Base-by-base conservation (phyloP, 2,329 filamentous ascomycete species). In the Trichophyton simii region DNA sequence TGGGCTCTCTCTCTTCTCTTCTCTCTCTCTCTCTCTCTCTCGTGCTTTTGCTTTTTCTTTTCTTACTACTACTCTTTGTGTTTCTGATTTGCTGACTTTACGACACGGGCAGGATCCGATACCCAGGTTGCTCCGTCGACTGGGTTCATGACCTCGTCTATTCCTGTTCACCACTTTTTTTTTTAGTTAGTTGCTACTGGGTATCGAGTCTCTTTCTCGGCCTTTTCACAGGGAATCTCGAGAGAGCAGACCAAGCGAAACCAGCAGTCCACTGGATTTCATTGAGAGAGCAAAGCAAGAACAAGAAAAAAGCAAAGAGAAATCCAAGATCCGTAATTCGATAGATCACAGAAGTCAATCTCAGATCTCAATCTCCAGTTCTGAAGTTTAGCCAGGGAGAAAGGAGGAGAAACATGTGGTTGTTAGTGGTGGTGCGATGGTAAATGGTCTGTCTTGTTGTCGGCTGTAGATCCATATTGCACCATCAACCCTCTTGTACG, bases 341-440 rank as follows among this genome's bases (percentile, higher is more conserved):
- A 54, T 34, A 54, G 50, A 54, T 54, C 50, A 54, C 28, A 34
- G 50, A 54, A 54, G 22, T 54, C 25, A 54, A 54, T 54, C 50
- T 54, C 50, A 54, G 50, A 54, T 54, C 50, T 54, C 50, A 48
- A 54, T 54, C 50, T 54, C 22, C 28, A n/a, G 3, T 34, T 25
- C 44, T 8, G 44, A 48, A 48, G n/a, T 48, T 48, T 44, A 18
- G 41, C 41, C 7, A 22, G 28, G 11, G 28, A n/a, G 8, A 28
- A 31, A 54, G 28, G 13, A 54, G 34, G 34, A 38, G 34, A 38
- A 38, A 34, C 50, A 54, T 54, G 50, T 54, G 50, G 50, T 54
- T 48, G 7, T 20, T 20, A 20, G 9, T 48, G 44, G 20, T 46
- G n/a, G 42, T 46, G 9, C 22, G 44, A 11, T 46, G 42, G 42